A percentile compares a stretch with the other conserved stretches of the same genome.
Evolutionary conservation across 768 basidiomycete species (phyloP).

Genomic region (Termitomyces sp.): DNA sequence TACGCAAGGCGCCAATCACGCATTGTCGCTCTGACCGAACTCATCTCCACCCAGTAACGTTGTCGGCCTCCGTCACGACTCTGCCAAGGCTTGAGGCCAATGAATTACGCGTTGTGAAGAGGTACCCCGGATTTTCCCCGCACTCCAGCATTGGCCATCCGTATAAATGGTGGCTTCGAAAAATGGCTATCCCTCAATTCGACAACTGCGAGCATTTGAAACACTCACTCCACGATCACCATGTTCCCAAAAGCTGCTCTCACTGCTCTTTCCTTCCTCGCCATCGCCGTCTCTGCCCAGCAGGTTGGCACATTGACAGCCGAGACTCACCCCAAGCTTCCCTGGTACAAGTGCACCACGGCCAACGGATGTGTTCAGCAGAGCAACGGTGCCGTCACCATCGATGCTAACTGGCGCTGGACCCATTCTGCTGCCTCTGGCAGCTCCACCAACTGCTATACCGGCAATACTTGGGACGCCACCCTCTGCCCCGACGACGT

Average conservation of each 20-base stretch:
- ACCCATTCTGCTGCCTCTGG: constrained; percentile 27
- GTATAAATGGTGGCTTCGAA: not conserved
- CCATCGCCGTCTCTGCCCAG: constrained; percentile 23
- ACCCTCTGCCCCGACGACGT: constrained; percentile 42
- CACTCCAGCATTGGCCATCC: not conserved
- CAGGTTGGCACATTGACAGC: constrained; percentile 46
- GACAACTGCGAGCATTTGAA: not conserved
- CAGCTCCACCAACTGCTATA: constrained; percentile 42
- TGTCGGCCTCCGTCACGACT: not conserved
- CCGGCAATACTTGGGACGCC: constrained; percentile 49
- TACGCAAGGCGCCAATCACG: not conserved
- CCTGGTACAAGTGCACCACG: constrained; percentile 39
- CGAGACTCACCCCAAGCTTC: constrained; percentile 19
- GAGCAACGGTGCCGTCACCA: constrained; percentile 30
- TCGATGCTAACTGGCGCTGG: constrained; percentile 58
- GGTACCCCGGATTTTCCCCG: constrained; percentile 8
- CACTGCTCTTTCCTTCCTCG: constrained; percentile 28
- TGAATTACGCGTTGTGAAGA: not conserved
- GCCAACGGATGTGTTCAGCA: constrained; percentile 34
- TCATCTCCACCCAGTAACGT: not conserved
- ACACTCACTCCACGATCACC: not conserved
- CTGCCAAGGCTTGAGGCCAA: not conserved
- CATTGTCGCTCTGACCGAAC: not conserved
- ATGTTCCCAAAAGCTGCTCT: constrained; percentile 37
- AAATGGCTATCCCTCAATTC: not conserved